Evolutionary conservation across 2,329 filamentous ascomycete genomes (phyloP), one percentile per base, ranked within the genome.

Genomic region (Aspergillus sp.): DNA sequence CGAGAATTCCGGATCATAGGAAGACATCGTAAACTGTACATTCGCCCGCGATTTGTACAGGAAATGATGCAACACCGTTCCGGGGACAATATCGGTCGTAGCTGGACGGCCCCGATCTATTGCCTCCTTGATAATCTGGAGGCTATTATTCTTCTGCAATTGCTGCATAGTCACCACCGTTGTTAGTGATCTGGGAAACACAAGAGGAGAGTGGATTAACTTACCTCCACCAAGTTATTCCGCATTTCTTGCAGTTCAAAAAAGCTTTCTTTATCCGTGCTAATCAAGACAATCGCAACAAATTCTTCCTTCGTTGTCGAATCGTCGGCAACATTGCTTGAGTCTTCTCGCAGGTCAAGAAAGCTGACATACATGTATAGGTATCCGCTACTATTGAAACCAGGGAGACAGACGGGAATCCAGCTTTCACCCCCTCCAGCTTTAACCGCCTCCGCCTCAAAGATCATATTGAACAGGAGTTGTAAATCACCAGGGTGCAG

Each of bases 331-430:
- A 73, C 69, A 24, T 71, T 71, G 50, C 72, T 75, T 30, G 72
- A 65, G n/a, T 74, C 76, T 20, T 78, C 71, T 41, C 79, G 76
- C 35, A 83, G 78, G 60, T 90, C 85, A 56, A 99, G 82, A 70
- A 97, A 99, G 76, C 90, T 96, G 67, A 99, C 94, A 66, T 97
- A 99, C 91, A 99, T 97, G 76, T 99, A 96, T 1, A 99, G 80
- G 67, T 95, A 99, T 22, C 94, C 95, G 47, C 86, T 89, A 70
- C 90, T 97, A 75, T 99, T 99, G 76, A 99, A 99, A 4, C 92
- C 93, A 0, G 94, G 95, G 3, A 99, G 81, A 64, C 94, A 99
- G 6, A 99, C 80, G 0, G 94, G 94, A 45, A 97, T 93, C 94
- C 94, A 99, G 64, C 93, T 96, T 72, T 99, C 94, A 26, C 93